Base-by-base conservation (phyloP, 1,139 yeast species). In the Kazachstania sp. region DNA sequence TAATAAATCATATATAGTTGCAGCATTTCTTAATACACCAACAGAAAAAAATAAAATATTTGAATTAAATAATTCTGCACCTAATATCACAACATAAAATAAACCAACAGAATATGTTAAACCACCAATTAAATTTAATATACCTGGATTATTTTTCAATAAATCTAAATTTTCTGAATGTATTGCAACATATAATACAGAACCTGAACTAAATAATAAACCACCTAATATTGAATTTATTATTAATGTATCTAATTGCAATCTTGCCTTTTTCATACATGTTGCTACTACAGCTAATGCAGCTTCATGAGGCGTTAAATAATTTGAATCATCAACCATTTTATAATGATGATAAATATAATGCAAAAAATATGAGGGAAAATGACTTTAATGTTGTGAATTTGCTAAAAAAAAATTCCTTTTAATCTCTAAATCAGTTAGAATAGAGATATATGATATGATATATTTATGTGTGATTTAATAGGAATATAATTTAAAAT, bases 281-380 rank as follows among this genome's bases (percentile, higher is more conserved):
- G 92, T 84, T 7, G 94, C 94, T 32, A 84, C 88, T 44, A 83
- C 83, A 0, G 92, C 92, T 45, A 84, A 64, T 1, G 92, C 92
- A 1, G 92, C 81, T 56, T 84, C 94, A 63, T 83, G 79, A 9
- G 90, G 85, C 6, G 87, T 78, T 46, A 82, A 71, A 59, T 82
- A 83, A 55, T 71, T 66, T 9, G 78, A 69, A 52, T 81, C 85
- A 51, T 67, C 71, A 13, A 63, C 65, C 70, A 69, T 66, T 15
- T 32, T 32, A 32, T 15, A 9, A 3, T 15, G 18, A 6, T 32
- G 18, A n/a, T n/a, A 5, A 5, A 30, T 30, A 30, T 30, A 30
- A 30, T 30, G 15, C 15, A n/a, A 30, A 30, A 13, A 13, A 30
- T 12, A 12, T 30, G 34, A 30, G 34, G 15, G n/a, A n/a, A n/a